Base-by-base conservation (phyloP, 108 stramenopile species). In the Cyclotella kingstonii region DNA sequence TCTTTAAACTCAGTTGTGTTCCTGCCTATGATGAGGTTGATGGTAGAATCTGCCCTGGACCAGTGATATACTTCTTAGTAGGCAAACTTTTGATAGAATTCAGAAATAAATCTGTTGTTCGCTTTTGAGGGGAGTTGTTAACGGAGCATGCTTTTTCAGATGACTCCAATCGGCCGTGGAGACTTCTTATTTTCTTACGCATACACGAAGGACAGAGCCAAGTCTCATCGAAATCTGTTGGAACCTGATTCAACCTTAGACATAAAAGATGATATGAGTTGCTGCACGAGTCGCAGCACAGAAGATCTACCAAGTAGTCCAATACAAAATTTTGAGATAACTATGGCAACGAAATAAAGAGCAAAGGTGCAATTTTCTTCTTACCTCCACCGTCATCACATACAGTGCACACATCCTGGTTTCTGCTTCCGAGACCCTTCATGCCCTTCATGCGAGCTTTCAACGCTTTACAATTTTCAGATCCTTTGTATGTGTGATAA, bases 301-400 rank as follows among this genome's bases (percentile, higher is more conserved):
- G 23, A 5, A 62, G 48, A 38, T 62, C 61, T 60, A 8, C 2
- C 5, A 3, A 42, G 40, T 58, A 22, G 39, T n/a, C 19, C 14
- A 26, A 23, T 21, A 5, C 27, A 5, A 48, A 25, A 25, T 48
- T 14, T 25, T 26, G 36, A 39, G 7, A 21, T 17, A 9, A 36
- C 17, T 42, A 7, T 26, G 12, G n/a, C 5, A 11, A n/a, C 34
- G 2, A 33, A 14, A 19, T 17, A 34, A n/a, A 9, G 21, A 48
- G 2, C 29, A 47, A 21, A 33, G 7, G 0, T 42, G 14, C 6
- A 25, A 30, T 21, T 0, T 29, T 15, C 5, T 2, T 21, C 49
- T 63, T 30, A 63, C 62, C 49, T 47, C 65, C 65, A 43, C 65
- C 65, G 11, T 55, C 65, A 26, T 66, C 53, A 47, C 65, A 66